A percentile compares a stretch with the other conserved stretches of the same genome.
Conservation (phyloP, 2,329 filamentous ascomycete species). For the Clonostachys solani region DNA sequence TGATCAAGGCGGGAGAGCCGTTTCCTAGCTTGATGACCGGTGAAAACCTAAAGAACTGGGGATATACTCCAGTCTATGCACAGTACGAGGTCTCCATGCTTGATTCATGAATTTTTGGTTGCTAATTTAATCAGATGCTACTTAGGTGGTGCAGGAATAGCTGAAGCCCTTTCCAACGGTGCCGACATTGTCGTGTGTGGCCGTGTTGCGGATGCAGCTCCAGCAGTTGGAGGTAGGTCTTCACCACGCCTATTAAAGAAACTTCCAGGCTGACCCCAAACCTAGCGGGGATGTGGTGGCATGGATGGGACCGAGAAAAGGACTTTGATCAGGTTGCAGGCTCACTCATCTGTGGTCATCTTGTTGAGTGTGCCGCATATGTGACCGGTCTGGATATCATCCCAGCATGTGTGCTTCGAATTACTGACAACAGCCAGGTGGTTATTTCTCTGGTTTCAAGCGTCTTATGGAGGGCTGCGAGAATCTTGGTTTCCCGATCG, state of each 20-base stretch:
- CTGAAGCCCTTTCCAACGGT: slow-evolving; percentile 27
- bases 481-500: slow-evolving; percentile 20
- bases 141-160: slow-evolving; percentile 40
- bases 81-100: slow-evolving; percentile 2
- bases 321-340: slow-evolving; percentile 41
- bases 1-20: slow-evolving; percentile 13
- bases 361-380: slow-evolving; percentile 47
- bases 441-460: slow-evolving; percentile 40
- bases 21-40: slow-evolving; percentile 13
- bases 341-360: slow-evolving; percentile 39
- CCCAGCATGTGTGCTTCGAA: no score
- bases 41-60: slow-evolving; percentile 15
- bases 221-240: slow-evolving; percentile 46
- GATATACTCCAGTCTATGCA: slow-evolving; percentile 11
- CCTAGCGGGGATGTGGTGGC: no score
- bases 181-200: slow-evolving; percentile 40
- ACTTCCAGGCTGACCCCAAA: no score
- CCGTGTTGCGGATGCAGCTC: slow-evolving; percentile 36
- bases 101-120: background rate
- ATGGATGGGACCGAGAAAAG: slow-evolving; percentile 38
- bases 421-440: no score
- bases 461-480: slow-evolving; percentile 12
- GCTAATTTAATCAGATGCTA: slow-evolving; percentile 25
- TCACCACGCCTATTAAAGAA: no score
- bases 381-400: no score